Base-by-base conservation (phyloP, 805 yeast genomes). In the Phaffomyces opuntiae region DNA sequence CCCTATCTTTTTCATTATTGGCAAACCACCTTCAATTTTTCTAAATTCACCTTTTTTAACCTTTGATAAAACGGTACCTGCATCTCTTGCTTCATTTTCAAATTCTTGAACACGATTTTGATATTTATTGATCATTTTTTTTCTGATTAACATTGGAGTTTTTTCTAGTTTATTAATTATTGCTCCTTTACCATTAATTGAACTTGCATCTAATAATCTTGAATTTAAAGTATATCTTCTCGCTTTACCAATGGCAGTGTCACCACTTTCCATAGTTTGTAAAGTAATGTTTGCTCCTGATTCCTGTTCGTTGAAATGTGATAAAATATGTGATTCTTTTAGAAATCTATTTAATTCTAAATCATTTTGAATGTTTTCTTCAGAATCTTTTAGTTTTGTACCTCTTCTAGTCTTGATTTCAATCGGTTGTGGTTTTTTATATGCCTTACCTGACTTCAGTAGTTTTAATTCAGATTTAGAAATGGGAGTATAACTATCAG, bases 91-190 rank as follows among this genome's bases (percentile, higher is more conserved):
- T 42, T 87, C 89, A 43, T 73, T 68, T 61, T 87, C 95, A 57
- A 72, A 78, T 55, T 75, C 75, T 24, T 67, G 60, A 17, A 78
- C 75, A 51, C 79, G 75, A 19, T 66, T 61, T 33, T 74, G 64
- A 39, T 81, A 75, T 39, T 80, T 73, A 33, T 70, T 66, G 25
- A 87, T 69, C 82, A 90, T 84, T 3, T 96, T 96, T 59, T 85
- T 86, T 46, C 97, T 75, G 71, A 88, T 79, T 17, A 76, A 63
- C 89, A 93, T 90, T 19, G 98, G 96, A 78, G 88, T 87, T 43
- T 81, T 85, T 53, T 86, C 93, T 33, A 83, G 63, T 44, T 67
- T 76, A 33, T 48, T 41, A 40, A 43, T 36, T 49, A 54, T 55
- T 27, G 60, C 63, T 3, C 41, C 42, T 38, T 45, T 44, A 14